phyloP scores from a whole-genome alignment of 1,284 basidiomycete genomes.

The Pseudozyma tsukubaensis region DNA sequence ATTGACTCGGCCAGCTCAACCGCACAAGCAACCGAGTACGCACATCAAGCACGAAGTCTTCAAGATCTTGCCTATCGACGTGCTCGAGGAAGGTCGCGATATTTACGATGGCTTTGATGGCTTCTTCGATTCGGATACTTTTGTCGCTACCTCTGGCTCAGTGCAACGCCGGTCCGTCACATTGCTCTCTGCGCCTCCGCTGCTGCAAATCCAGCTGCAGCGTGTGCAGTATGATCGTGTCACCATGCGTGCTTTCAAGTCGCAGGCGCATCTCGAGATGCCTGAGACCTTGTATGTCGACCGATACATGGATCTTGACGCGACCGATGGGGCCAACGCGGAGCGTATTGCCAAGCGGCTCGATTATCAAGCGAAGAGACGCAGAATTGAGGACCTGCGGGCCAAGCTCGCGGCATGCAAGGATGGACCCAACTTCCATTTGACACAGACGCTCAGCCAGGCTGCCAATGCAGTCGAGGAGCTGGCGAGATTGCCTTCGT shows the following conservation, averaged over 20 bases:
- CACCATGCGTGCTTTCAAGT: constrained; percentile 89
- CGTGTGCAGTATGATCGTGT: constrained; percentile 96
- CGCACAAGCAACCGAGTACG: constrained; percentile 68
- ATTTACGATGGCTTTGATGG: constrained; percentile 92
- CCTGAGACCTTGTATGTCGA: constrained; percentile 88
- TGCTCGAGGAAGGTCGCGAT: constrained; percentile 83
- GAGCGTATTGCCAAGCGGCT: constrained; percentile 77
- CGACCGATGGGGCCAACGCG: constrained; percentile 72
- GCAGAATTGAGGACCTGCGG: constrained; percentile 42
- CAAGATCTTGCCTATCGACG: constrained; percentile 92
- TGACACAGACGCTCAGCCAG: constrained; percentile 44
- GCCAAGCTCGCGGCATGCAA: constrained; percentile 40
- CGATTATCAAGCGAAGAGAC: constrained; percentile 49
- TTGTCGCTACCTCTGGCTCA: constrained; percentile 83
- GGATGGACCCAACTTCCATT: constrained; percentile 22
- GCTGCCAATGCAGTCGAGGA: constrained; percentile 35
- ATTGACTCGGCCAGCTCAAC: constrained; percentile 23
- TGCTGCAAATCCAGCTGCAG: constrained; percentile 94
- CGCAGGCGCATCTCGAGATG: constrained; percentile 93
- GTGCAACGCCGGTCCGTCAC: constrained; percentile 88
- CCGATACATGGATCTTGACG: constrained; percentile 80
- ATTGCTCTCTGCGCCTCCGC: constrained; percentile 84
- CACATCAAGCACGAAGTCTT: constrained; percentile 91
- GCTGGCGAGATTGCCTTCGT: constrained; percentile 28
- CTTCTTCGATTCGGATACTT: constrained; percentile 85